Percentiles rank a stretch among this genome's conserved stretches.
phyloP scores from a whole-genome alignment of 805 yeast species.

The Lachancea cidri region DNA sequence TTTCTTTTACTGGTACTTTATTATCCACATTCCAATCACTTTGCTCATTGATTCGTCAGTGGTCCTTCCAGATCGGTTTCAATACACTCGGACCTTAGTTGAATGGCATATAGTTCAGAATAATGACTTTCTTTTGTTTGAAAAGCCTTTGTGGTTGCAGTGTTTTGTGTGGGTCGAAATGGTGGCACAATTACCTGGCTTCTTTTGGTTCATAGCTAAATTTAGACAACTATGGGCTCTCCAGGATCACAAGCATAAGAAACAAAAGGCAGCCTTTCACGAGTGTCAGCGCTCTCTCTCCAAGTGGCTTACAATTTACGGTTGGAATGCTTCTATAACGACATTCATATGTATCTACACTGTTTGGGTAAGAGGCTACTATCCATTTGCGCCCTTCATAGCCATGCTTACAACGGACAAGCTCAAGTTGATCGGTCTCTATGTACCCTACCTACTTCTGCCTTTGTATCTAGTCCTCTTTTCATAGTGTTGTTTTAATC shows the following conservation, averaged over 20 bases:
- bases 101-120: conserved; percentile 58
- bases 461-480: conserved; percentile 15
- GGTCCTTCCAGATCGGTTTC: conserved; percentile 51
- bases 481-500: neutral
- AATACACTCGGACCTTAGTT: conserved; percentile 45
- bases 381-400: conserved; percentile 14
- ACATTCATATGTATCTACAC: conserved; percentile 67
- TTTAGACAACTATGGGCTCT: conserved; percentile 9
- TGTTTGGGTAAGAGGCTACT: conserved; percentile 32
- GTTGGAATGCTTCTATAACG: conserved; percentile 77
- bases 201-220: conserved; percentile 37
- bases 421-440: conserved; percentile 20
- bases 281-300: conserved; percentile 10
- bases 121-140: conserved; percentile 62
- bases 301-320: conserved; percentile 54
- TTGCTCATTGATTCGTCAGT: conserved; percentile 68
- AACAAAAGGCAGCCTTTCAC: conserved; percentile 7
- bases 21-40: conserved; percentile 59
- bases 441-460: conserved; percentile 29
- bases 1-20: conserved; percentile 9
- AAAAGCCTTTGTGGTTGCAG: conserved; percentile 67
- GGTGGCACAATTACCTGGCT: conserved; percentile 74
- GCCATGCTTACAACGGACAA: conserved; percentile 17
- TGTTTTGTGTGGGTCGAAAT: conserved; percentile 70
- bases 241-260: conserved; percentile 6